Percentiles rank a stretch among this genome's conserved stretches.
Conservation (phyloP, 2,329 filamentous ascomycete genomes). For the Neospermospora avenae region DNA sequence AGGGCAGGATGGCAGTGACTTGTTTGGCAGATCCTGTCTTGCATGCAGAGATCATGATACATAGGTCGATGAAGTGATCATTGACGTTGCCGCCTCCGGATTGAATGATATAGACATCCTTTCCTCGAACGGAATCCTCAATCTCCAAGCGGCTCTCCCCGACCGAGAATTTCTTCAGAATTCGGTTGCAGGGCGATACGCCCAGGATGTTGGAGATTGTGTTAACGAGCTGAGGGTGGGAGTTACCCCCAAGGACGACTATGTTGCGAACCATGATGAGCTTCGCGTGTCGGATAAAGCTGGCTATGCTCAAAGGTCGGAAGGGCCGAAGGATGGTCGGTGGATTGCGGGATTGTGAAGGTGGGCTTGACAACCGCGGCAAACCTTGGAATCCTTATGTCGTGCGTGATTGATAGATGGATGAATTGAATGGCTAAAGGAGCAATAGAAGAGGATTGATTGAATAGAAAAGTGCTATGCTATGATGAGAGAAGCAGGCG, state of each 20-base stretch:
- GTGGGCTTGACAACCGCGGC: constrained; percentile 23
- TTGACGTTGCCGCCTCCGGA: constrained; percentile 91
- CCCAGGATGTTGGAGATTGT: constrained; percentile 86
- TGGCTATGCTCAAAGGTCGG: constrained; percentile 7
- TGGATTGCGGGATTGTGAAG: constrained; percentile 27
- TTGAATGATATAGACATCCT: constrained; percentile 98
- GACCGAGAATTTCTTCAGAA: constrained; percentile 88
- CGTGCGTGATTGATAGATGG: constrained; percentile 5
- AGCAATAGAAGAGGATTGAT: neutral
- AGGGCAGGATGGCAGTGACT: constrained; percentile 88
- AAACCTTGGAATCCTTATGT: constrained; percentile 18
- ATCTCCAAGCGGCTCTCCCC: constrained; percentile 96
- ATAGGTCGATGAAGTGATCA: constrained; percentile 92
- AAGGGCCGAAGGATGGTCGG: constrained; percentile 15
- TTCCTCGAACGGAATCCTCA: constrained; percentile 91
- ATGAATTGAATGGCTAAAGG: constrained; percentile 2
- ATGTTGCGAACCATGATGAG: constrained; percentile 84
- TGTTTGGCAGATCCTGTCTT: constrained; percentile 88
- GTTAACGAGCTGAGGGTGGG: constrained; percentile 83
- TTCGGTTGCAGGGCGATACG: constrained; percentile 78
- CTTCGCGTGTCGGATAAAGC: neutral
- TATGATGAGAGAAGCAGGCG: constrained; percentile 17
- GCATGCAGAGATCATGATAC: constrained; percentile 98
- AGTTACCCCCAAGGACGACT: constrained; percentile 88
- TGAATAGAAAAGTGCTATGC: constrained; percentile 12